Conservation (phyloP, 2,329 filamentous ascomycete species). For the Calonectria montana region DNA sequence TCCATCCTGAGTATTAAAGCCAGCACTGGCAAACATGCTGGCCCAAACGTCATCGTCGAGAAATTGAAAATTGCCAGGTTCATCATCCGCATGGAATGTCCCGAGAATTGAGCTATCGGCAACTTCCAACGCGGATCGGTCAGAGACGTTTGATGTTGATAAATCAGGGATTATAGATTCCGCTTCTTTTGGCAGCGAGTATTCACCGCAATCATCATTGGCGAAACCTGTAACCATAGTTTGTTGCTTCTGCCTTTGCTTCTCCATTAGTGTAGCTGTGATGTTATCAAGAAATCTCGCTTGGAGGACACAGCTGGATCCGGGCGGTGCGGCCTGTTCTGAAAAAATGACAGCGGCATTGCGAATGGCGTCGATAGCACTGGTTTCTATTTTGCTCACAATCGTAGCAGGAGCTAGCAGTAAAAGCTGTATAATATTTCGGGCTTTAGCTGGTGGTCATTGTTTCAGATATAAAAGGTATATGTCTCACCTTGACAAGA, state of each 20-base stretch:
- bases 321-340: slow-evolving; percentile 41
- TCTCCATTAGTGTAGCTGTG: slow-evolving; percentile 1
- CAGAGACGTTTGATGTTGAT: not conserved
- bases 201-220: not conserved
- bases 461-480: not conserved
- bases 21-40: slow-evolving; percentile 42
- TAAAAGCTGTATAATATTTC: slow-evolving; percentile 3
- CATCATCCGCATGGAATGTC: not conserved
- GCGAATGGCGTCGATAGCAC: slow-evolving; percentile 29
- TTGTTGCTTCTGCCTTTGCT: not conserved
- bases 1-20: slow-evolving; percentile 44
- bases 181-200: not conserved
- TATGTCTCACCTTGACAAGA: slow-evolving; percentile 47
- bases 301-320: slow-evolving; percentile 46
- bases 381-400: slow-evolving; percentile 8
- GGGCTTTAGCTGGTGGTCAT: not conserved
- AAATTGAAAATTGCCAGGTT: slow-evolving; percentile 12
- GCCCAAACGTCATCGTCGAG: slow-evolving; percentile 43
- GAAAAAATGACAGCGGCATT: slow-evolving; percentile 39
- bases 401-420: slow-evolving; percentile 9
- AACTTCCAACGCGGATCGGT: not conserved
- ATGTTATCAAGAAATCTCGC: slow-evolving; percentile 45
- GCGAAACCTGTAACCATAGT: not conserved
- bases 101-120: not conserved
- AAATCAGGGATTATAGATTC: not conserved